phyloP scores from a whole-genome alignment of 192 early-diverging fungal genomes.

The Allomyces macrogynus region DNA sequence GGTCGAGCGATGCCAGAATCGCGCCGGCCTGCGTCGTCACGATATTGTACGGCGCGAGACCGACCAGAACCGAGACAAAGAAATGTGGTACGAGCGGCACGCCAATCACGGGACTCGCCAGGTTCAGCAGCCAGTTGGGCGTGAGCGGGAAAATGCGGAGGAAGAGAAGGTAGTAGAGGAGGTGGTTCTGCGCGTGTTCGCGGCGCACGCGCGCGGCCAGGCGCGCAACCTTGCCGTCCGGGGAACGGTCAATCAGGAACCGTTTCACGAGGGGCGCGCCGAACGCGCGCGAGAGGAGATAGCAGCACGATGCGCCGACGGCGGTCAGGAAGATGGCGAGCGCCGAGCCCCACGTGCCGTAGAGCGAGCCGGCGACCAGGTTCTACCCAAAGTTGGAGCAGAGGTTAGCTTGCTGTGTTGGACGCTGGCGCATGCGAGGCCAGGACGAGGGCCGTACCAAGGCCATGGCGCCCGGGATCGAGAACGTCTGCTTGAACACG shows the following conservation, averaged over 20 bases:
- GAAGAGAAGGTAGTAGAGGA: slow-evolving; percentile 13
- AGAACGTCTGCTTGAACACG: slow-evolving; percentile 19
- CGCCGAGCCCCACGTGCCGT: slow-evolving; percentile 13
- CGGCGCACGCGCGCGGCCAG: slow-evolving; percentile 5
- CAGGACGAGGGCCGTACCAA: slow-evolving; percentile 6
- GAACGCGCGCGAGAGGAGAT: slow-evolving; percentile 10
- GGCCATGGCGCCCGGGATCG: slow-evolving; percentile 14
- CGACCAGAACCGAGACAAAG: slow-evolving; percentile 11
- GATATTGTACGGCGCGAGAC: neutral
- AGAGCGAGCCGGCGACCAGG: slow-evolving; percentile 13
- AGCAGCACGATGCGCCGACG: slow-evolving; percentile 12
- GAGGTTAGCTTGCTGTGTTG: neutral
- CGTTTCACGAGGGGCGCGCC: slow-evolving; percentile 2
- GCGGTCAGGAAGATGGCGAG: slow-evolving; percentile 10
- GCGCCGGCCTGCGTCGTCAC: neutral
- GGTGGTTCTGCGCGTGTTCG: slow-evolving; percentile 1
- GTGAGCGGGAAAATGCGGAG: slow-evolving; percentile 14
- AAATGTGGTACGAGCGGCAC: slow-evolving; percentile 12
- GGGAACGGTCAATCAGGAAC: neutral
- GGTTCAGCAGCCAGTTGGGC: slow-evolving; percentile 15
- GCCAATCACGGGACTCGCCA: slow-evolving; percentile 15
- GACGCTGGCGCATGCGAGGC: neutral
- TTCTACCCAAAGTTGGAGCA: slow-evolving; percentile 3
- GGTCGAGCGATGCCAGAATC: neutral
- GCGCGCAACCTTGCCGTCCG: slow-evolving; percentile 2